A percentile compares a stretch with the other conserved stretches of the same genome.
These are phyloP conservation scores for Crithidia fasciculata DNA, from an alignment of 208 protist genomes.

Conservation along the genomic window DNA sequence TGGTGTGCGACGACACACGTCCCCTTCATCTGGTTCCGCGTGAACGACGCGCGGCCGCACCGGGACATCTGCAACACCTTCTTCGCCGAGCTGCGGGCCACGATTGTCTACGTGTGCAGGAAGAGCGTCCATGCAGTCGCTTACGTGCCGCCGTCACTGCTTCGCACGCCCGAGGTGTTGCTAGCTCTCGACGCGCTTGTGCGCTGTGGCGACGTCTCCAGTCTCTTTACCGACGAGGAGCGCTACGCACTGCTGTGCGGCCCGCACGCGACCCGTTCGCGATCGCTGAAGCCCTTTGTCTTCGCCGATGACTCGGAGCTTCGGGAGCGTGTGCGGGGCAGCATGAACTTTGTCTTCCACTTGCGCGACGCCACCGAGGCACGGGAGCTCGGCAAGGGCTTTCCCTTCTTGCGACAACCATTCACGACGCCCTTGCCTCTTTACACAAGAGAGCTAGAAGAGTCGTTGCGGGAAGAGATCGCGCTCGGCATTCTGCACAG, in stretches of 20 bases:
- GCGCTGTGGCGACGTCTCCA: constrained; percentile 65
- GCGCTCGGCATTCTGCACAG: constrained; percentile 36
- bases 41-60: constrained; percentile 17
- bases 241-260: constrained; percentile 48
- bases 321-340: constrained; percentile 57
- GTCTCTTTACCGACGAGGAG: constrained; percentile 76
- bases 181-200: constrained; percentile 60
- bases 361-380: constrained; percentile 39
- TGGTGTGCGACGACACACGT: constrained; percentile 53
- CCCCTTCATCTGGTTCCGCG: constrained; percentile 59
- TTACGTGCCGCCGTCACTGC: constrained; percentile 60
- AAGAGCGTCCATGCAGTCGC: constrained; percentile 60
- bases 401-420: constrained; percentile 45
- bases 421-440: constrained; percentile 40
- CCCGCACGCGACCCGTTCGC: constrained; percentile 20
- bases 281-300: constrained; percentile 39
- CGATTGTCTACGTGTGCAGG: constrained; percentile 49
- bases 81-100: constrained; percentile 52
- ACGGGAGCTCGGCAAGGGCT: constrained; percentile 36
- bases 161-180: constrained; percentile 53
- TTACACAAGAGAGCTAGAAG: constrained; percentile 24
- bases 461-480: constrained; percentile 47
- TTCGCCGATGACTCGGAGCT: constrained; percentile 54
- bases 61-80: constrained; percentile 40
- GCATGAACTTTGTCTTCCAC: constrained; percentile 69